These are phyloP conservation scores for Phytophthora nicotianae DNA, from an alignment of 352 stramenopile genomes.

Conservation along the genomic window DNA sequence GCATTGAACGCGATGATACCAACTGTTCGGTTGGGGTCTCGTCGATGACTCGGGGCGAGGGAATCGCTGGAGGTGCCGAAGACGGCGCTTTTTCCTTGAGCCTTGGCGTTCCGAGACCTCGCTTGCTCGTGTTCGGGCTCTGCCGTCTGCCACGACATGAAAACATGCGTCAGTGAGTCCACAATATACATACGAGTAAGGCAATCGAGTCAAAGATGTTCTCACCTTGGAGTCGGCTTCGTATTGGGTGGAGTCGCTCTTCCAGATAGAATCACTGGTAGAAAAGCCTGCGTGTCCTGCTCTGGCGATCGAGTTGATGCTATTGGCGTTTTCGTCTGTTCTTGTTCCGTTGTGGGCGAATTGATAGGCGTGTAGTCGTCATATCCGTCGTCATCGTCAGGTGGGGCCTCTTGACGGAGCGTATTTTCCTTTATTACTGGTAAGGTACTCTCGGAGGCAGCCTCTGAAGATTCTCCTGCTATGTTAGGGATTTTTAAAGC, in stretches of 20 bases:
- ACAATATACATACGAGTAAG: not conserved
- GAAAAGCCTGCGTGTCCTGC: not conserved
- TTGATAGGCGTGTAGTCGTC: slow-evolving; percentile 29
- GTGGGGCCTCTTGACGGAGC: slow-evolving; percentile 5
- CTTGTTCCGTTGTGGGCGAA: slow-evolving; percentile 9
- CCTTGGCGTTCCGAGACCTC: slow-evolving; percentile 22
- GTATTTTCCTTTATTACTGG: too few species aligned
- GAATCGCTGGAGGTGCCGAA: slow-evolving; percentile 12
- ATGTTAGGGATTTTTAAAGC: slow-evolving; percentile 8
- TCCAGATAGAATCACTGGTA: slow-evolving; percentile 1
- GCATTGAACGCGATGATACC: not conserved
- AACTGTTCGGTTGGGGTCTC: not conserved
- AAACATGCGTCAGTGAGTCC: not conserved
- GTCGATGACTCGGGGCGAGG: not conserved
- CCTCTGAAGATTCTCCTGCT: not conserved
- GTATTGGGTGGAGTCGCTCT: slow-evolving; percentile 25
- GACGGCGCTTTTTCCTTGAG: slow-evolving; percentile 4
- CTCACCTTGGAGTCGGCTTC: slow-evolving; percentile 21
- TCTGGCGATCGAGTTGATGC: slow-evolving; percentile 6
- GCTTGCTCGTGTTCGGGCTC: slow-evolving; percentile 37
- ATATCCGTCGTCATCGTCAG: slow-evolving; percentile 20
- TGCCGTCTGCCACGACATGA: slow-evolving; percentile 15
- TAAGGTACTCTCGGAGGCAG: not conserved
- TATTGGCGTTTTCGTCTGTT: not conserved
- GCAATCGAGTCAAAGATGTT: not conserved